phyloP scores from a whole-genome alignment of 441 rosid genomes.

The Omphalea diandra region DNA sequence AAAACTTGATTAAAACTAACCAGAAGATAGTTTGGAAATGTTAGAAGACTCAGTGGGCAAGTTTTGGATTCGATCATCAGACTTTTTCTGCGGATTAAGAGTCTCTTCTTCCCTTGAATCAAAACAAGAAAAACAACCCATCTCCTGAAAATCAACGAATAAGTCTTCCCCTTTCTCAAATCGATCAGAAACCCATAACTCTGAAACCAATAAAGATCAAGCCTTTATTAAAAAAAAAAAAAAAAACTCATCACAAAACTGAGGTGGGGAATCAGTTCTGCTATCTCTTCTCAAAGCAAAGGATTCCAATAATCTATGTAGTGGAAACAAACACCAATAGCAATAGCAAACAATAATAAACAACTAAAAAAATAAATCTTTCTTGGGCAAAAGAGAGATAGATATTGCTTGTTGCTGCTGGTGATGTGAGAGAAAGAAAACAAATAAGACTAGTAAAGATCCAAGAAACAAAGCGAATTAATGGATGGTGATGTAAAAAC shows the following conservation, averaged over 20 bases:
- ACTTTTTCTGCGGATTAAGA: constrained; percentile 54
- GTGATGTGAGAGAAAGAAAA: constrained; percentile 11
- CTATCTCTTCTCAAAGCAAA: constrained; percentile 10
- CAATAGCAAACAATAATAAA: not conserved
- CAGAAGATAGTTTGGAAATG: constrained; percentile 69
- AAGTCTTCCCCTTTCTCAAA: constrained; percentile 12
- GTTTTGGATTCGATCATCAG: constrained; percentile 51
- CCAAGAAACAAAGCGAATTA: not conserved
- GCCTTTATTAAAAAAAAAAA: not conserved
- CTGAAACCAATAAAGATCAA: constrained; percentile 13
- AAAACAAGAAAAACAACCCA: constrained; percentile 96
- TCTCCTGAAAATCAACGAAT: constrained; percentile 32
- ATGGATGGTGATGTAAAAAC: constrained; percentile 25
- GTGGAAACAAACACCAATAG: constrained; percentile 12
- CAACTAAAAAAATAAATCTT: not conserved
- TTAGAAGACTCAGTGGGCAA: constrained; percentile 52
- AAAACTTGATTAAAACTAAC: constrained; percentile 39
- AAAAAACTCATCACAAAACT: too few species aligned
- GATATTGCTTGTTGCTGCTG: constrained; percentile 16
- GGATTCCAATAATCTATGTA: constrained; percentile 19
- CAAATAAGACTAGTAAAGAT: too few species aligned
- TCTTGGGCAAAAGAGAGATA: constrained; percentile 7
- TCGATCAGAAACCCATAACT: constrained; percentile 23
- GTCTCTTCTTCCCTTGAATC: constrained; percentile 81
- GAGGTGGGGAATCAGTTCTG: too few species aligned